Evolutionary conservation across 169 alveolate genomes (phyloP).

Genomic region (Plasmodium blacklocki): DNA sequence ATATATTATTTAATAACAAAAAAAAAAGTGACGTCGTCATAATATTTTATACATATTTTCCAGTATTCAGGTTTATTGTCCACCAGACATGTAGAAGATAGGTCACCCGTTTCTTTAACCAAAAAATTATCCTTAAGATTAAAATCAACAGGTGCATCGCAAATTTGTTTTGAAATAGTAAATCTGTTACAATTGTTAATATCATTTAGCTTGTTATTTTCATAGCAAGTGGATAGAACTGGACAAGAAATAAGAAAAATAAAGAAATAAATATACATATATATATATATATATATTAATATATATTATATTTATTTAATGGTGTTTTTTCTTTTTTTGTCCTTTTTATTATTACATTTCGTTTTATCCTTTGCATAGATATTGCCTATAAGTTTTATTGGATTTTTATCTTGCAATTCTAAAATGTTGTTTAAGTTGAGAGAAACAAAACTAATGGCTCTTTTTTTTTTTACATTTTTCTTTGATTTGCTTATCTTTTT

Average conservation of each 20-base stretch:
- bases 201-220: constrained; percentile 12
- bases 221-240: constrained; percentile 64
- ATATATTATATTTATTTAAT: background rate
- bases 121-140: constrained; percentile 34
- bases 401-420: constrained; percentile 31
- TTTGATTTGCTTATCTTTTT: constrained; percentile 21
- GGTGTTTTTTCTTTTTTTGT: constrained; percentile 6
- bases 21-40: background rate
- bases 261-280: background rate
- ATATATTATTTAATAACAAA: background rate
- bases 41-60: constrained; percentile 22
- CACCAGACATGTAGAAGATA: constrained; percentile 29
- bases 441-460: constrained; percentile 57
- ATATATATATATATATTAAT: background rate
- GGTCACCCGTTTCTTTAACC: background rate
- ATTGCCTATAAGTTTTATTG: constrained; percentile 33
- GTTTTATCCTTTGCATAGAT: constrained; percentile 41
- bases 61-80: constrained; percentile 50
- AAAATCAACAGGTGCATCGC: constrained; percentile 59
- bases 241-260: background rate
- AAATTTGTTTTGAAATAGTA: constrained; percentile 38
- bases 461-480: constrained; percentile 18
- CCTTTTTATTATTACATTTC: constrained; percentile 30
- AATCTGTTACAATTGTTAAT: constrained; percentile 39
- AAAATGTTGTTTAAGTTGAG: constrained; percentile 28